Evolutionary conservation across 2,329 filamentous ascomycete species (phyloP), one percentile per base, ranked within the genome.

Genomic region (Aspergillus fumigatus): DNA sequence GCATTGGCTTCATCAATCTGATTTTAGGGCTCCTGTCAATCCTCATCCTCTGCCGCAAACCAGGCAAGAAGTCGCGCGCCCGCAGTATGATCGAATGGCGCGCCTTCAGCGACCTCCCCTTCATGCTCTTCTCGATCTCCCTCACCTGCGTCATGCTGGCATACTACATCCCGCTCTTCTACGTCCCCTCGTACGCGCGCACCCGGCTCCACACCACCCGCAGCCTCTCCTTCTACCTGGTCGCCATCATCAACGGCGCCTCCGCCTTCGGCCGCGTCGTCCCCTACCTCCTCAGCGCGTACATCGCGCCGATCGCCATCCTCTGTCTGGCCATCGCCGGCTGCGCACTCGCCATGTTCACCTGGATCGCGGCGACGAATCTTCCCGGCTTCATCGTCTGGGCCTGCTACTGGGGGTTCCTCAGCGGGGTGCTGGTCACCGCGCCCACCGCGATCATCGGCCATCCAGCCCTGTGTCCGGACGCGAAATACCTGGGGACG

Each of bases 1-100:
- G 79, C 0, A 80, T 85, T 59, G 84, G 77, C 0, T 79, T 87
- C 49, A 76, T 87, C 26, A 82, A 68, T 0, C 75, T 84, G 2
- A 53, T 67, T 19, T 71, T 75, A 19, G 72, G 72, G 4, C 53
- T 70, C 7, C 59, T 71, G 40, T 70, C 70, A 17, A 67, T 70
- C 51, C 55, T 73, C 48, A 69, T 71, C 38, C 69, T 75, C 1
- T 75, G 77, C 41, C 67, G 73, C 45, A 72, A 69, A 50, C 73
- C 77, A 4, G 71, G 75, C 4, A 64, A 69, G 2, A 68, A 67
- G 7, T 64, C 68, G 11, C 67, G 73, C 61, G 71, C 62, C 14
- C 68, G 78, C 25, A 74, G 73, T 58, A 73, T 71, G 21, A 66
- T 79, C 53, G 74, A 78, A 52, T 64, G 67, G 51, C 62, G 62